Conservation (phyloP, 768 basidiomycete species). For the Leccinum subtestaceum region DNA sequence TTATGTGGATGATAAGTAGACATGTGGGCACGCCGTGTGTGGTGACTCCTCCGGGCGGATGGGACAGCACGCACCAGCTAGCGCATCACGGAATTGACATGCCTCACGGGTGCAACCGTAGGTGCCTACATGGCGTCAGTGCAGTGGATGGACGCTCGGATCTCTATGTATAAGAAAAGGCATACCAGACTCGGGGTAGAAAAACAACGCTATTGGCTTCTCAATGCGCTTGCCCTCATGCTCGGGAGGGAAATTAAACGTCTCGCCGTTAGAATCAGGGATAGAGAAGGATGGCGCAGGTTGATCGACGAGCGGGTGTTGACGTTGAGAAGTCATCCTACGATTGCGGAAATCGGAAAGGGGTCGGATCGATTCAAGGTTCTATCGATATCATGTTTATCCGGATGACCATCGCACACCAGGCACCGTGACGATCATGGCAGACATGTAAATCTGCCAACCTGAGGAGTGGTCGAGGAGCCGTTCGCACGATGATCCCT, state of each 20-base stretch:
- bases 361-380: not conserved
- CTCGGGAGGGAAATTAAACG: slow-evolving; percentile 59
- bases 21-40: not conserved
- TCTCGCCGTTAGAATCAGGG: slow-evolving; percentile 58
- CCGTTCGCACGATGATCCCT: not conserved
- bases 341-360: not conserved
- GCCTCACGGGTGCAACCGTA: slow-evolving; percentile 81
- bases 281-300: slow-evolving; percentile 66
- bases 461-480: not conserved
- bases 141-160: not conserved
- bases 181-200: slow-evolving; percentile 69
- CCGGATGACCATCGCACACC: too few species aligned
- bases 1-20: not conserved
- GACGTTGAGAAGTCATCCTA: slow-evolving; percentile 42
- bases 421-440: too few species aligned
- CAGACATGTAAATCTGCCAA: not conserved
- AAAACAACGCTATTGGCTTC: slow-evolving; percentile 70
- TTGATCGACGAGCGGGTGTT: slow-evolving; percentile 55
- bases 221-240: slow-evolving; percentile 35
- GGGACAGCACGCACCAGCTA: slow-evolving; percentile 47
- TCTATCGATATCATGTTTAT: too few species aligned
- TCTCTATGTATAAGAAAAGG: not conserved
- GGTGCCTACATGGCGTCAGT: slow-evolving; percentile 45
- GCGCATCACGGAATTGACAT: slow-evolving; percentile 78
- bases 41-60: not conserved